These are phyloP conservation scores for Globisporangium iwayamae DNA, from an alignment of 352 stramenopile species.

Conservation along the genomic window DNA sequence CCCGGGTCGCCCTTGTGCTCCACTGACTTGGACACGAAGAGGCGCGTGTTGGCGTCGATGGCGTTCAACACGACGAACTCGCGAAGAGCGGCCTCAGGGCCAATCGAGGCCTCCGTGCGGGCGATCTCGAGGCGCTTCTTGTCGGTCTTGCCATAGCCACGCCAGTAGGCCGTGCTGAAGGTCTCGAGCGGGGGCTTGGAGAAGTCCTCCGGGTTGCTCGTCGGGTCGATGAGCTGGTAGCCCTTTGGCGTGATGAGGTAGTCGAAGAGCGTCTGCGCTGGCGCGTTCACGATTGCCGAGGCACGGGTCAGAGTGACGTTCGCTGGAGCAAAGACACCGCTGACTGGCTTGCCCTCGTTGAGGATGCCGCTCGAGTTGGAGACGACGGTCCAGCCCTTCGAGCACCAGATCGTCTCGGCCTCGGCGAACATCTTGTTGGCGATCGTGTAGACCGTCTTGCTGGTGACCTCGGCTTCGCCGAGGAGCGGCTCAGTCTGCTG, in stretches of 20 bases:
- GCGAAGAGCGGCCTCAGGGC: slow-evolving; percentile 12
- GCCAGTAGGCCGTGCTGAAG: slow-evolving; percentile 24
- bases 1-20: slow-evolving; percentile 17
- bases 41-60: slow-evolving; percentile 15
- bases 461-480: slow-evolving; percentile 23
- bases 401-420: slow-evolving; percentile 26
- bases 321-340: slow-evolving; percentile 22
- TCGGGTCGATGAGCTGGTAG: slow-evolving; percentile 32
- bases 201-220: slow-evolving; percentile 29
- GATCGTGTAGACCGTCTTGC: slow-evolving; percentile 16
- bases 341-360: slow-evolving; percentile 30
- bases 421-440: slow-evolving; percentile 26
- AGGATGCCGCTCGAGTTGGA: slow-evolving; percentile 27
- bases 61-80: slow-evolving; percentile 14
- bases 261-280: slow-evolving; percentile 31
- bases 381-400: slow-evolving; percentile 23
- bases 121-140: slow-evolving; percentile 27
- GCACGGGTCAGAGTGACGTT: slow-evolving; percentile 26
- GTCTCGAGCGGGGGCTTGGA: slow-evolving; percentile 25
- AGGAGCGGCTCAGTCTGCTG: slow-evolving; percentile 19
- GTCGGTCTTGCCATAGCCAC: slow-evolving; percentile 16
- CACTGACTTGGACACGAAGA: slow-evolving; percentile 19
- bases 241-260: slow-evolving; percentile 29
- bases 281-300: slow-evolving; percentile 18
- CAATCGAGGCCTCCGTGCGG: slow-evolving; percentile 8